phyloP scores from a whole-genome alignment of 345 rosid genomes.

The Odontarrhena argentea region DNA sequence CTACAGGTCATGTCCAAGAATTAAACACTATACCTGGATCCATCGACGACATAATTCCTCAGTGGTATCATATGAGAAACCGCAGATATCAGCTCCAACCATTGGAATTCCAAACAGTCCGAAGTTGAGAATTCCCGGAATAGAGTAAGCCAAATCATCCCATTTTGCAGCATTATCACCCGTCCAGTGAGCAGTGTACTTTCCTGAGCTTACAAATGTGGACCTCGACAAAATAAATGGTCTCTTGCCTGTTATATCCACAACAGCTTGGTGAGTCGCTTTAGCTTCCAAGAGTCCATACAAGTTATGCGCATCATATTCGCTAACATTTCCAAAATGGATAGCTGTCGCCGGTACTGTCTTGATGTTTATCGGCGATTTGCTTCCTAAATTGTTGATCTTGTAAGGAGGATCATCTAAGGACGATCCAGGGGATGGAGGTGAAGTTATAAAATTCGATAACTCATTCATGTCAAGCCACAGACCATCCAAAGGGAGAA shows the following conservation, averaged over 20 bases:
- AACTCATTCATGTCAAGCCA: constrained; percentile 89
- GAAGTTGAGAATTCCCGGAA: constrained; percentile 63
- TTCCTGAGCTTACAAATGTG: constrained; percentile 75
- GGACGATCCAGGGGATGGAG: constrained; percentile 45
- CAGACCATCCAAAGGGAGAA: constrained; percentile 62
- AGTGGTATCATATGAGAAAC: constrained; percentile 55
- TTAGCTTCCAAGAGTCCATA: constrained; percentile 66
- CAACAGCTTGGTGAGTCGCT: constrained; percentile 61
- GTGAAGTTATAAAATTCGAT: constrained; percentile 60
- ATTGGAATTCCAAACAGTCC: constrained; percentile 83
- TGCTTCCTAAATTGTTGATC: constrained; percentile 56
- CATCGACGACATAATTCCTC: constrained; percentile 76
- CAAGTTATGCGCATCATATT: constrained; percentile 71
- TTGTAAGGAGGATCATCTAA: constrained; percentile 72
- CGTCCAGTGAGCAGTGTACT: constrained; percentile 80
- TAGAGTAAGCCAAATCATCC: constrained; percentile 64
- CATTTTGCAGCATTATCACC: constrained; percentile 73
- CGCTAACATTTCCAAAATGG: constrained; percentile 59
- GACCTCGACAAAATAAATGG: constrained; percentile 75
- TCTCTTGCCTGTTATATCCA: constrained; percentile 51
- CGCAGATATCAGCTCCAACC: constrained; percentile 87
- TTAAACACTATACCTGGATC: constrained; percentile 61
- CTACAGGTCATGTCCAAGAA: neutral
- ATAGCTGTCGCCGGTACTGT: constrained; percentile 60
- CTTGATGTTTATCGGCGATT: constrained; percentile 39